Evolutionary conservation across 106 monocot species (phyloP), one percentile per base, ranked within the genome.

Genomic region (Amphibolis antarctica): DNA sequence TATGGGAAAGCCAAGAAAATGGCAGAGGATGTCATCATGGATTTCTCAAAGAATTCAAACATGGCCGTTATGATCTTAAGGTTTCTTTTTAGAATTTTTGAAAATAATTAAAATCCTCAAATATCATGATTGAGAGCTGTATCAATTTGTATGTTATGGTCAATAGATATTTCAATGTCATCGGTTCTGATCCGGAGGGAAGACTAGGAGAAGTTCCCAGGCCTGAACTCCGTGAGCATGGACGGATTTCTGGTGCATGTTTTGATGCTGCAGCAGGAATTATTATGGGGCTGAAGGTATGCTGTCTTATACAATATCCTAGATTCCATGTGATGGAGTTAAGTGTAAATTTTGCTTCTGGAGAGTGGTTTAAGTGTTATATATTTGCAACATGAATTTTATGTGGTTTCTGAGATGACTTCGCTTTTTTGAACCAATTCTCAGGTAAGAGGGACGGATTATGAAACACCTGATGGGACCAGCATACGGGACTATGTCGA

Each of bases 21-120:
- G 74, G 74, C 74, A 28, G 74, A 74, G 29, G 74, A 74, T 44
- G 67, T 74, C 19, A 74, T 74, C 18, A 31, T 74, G 12, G 74
- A 74, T 46, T 74, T 60, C 28, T 74, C 74, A 14, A 74, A 60
- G 67, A 74, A 59, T 20, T 51, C 66, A 5, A 19, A 54, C 29
- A 74, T 74, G 67, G 74, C 74, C 12, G 74, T 74, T 27, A 74
- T 74, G 74, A 74, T 74, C 58, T 21, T 74, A 28, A 74, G 74
- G 74, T 74, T 17, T 44, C 28, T 14, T 30, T 10, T 27, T 28
- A 12, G 12, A 27, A 0, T 14, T 61, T 60, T 61, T 61, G 28
- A 0, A 20, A 5, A 29, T 9, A 9, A 44, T 42, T 60, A n/a
- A 5, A 18, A 42, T 19, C 9, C 18, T 46, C 12, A 58, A 27